phyloP scores from a whole-genome alignment of 495 filamentous ascomycete species.

The Xylaria palmicola region DNA sequence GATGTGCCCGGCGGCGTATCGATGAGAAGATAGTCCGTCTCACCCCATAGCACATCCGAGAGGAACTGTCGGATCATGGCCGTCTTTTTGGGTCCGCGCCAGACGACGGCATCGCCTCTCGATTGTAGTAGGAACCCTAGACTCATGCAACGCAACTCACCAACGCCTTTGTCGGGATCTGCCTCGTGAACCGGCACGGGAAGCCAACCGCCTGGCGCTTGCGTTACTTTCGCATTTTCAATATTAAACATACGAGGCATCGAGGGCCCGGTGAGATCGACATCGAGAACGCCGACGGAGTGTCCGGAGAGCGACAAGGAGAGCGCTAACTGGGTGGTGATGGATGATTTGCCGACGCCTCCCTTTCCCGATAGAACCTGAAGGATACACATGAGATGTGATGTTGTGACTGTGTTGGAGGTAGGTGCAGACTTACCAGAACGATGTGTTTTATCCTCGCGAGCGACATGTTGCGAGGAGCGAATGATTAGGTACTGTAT shows the following conservation, averaged over 20 bases:
- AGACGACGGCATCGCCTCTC: conserved; percentile 87
- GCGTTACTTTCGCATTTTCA: conserved; percentile 84
- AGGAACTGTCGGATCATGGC: conserved; percentile 98
- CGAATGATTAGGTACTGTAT: too few species aligned
- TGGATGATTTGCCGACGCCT: conserved; percentile 94
- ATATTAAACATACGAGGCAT: conserved; percentile 92
- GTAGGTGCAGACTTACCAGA: conserved; percentile 42
- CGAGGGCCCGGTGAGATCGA: conserved; percentile 93
- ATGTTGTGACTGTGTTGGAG: background rate
- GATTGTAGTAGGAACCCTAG: conserved; percentile 84
- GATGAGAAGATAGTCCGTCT: conserved; percentile 84
- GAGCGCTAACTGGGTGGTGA: conserved; percentile 92
- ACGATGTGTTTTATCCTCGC: conserved; percentile 60
- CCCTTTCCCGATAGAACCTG: conserved; percentile 90
- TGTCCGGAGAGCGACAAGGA: conserved; percentile 80
- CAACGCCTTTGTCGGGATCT: conserved; percentile 46
- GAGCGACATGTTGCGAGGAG: conserved; percentile 63
- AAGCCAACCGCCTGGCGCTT: conserved; percentile 85
- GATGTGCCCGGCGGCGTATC: conserved; percentile 96
- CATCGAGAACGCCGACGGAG: conserved; percentile 91
- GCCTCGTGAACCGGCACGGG: conserved; percentile 77
- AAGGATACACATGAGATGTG: background rate
- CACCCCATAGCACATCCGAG: conserved; percentile 86
- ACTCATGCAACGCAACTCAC: conserved; percentile 84
- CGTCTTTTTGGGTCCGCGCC: conserved; percentile 97